These are phyloP conservation scores for Eruca vesicaria DNA, from an alignment of 441 rosid species.

Conservation along the genomic window DNA sequence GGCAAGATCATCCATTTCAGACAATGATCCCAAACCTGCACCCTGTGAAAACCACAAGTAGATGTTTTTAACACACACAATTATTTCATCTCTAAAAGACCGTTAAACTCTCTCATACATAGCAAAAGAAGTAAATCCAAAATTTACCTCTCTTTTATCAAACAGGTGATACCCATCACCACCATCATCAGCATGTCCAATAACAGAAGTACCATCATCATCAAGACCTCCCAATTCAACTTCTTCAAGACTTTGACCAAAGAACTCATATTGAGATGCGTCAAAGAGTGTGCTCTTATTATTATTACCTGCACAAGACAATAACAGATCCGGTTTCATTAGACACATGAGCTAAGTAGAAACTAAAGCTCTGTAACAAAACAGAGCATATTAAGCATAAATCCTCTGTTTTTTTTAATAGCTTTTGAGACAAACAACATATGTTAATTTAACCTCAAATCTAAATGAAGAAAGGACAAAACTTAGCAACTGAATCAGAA, in stretches of 20 bases:
- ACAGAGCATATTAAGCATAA: not conserved
- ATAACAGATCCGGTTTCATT: slow-evolving; percentile 1
- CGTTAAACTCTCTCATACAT: not conserved
- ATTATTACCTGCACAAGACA: slow-evolving; percentile 38
- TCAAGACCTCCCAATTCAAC: slow-evolving; percentile 66
- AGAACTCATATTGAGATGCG: slow-evolving; percentile 83
- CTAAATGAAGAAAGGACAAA: not conserved
- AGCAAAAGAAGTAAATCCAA: not conserved
- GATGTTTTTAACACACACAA: not conserved
- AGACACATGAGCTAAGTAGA: not conserved
- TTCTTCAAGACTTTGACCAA: slow-evolving; percentile 68
- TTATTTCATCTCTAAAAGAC: not conserved
- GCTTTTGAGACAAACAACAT: not conserved
- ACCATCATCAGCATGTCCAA: slow-evolving; percentile 61
- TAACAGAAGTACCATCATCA: slow-evolving; percentile 42
- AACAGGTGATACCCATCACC: slow-evolving; percentile 68
- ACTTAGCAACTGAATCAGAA: not conserved
- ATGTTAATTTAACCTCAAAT: not conserved
- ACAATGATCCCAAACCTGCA: slow-evolving; percentile 23
- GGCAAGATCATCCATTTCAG: slow-evolving; percentile 27
- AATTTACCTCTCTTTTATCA: slow-evolving; percentile 65
- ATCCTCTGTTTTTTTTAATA: not conserved
- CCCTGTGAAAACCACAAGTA: not conserved
- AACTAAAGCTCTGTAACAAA: not conserved
- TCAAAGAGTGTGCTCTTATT: slow-evolving; percentile 47